Evolutionary conservation across 805 yeast species (phyloP).

Genomic region (Pichia scutulata): DNA sequence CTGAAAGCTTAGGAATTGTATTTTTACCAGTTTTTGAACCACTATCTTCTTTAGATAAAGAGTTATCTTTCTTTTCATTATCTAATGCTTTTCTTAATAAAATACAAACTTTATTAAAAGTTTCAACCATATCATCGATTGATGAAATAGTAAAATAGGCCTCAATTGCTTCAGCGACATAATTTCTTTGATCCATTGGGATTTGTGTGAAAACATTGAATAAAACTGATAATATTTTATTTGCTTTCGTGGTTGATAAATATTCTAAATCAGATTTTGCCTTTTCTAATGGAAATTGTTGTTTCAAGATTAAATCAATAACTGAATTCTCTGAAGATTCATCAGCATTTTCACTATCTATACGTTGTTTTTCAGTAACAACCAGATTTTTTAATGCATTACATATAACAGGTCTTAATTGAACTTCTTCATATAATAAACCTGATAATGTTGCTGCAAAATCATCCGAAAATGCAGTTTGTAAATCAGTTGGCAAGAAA

Average conservation of each 20-base stretch:
- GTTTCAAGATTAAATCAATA: slow-evolving; percentile 46
- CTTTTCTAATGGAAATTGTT: slow-evolving; percentile 50
- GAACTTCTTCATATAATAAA: slow-evolving; percentile 64
- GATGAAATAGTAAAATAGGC: slow-evolving; percentile 66
- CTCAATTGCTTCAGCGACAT: slow-evolving; percentile 79
- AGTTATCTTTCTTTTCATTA: slow-evolving; percentile 35
- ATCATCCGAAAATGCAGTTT: slow-evolving; percentile 53
- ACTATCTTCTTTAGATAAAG: slow-evolving; percentile 24
- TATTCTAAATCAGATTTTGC: slow-evolving; percentile 54
- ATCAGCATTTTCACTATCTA: slow-evolving; percentile 54
- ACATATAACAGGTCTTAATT: slow-evolving; percentile 74
- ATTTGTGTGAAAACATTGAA: slow-evolving; percentile 94
- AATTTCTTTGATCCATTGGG: slow-evolving; percentile 73
- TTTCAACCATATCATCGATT: slow-evolving; percentile 55
- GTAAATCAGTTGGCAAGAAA: slow-evolving; percentile 74
- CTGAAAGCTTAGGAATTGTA: slow-evolving; percentile 47
- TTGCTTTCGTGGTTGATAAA: slow-evolving; percentile 50
- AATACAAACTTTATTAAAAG: slow-evolving; percentile 81
- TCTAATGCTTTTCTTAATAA: slow-evolving; percentile 70
- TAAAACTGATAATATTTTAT: slow-evolving; percentile 76
- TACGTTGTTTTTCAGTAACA: slow-evolving; percentile 37
- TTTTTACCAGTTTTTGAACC: slow-evolving; percentile 28
- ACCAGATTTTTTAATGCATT: slow-evolving; percentile 72
- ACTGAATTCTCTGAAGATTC: slow-evolving; percentile 23
- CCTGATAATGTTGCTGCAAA: slow-evolving; percentile 76